These are phyloP conservation scores for Hansenula anomala DNA, from an alignment of 1,139 yeast species.

Conservation along the genomic window DNA sequence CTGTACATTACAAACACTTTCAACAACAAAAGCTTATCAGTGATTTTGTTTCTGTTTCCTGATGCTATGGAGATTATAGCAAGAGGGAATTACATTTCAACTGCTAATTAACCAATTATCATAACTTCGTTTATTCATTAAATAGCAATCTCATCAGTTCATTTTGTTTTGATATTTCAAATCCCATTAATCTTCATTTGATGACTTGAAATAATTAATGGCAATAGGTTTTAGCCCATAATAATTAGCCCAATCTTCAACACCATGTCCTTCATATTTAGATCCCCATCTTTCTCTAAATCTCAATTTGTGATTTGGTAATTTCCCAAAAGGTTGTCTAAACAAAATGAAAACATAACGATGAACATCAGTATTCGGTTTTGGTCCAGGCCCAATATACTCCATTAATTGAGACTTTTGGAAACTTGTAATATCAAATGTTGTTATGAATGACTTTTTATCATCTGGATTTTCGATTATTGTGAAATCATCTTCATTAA, in stretches of 20 bases:
- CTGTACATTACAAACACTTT: too few relatives aligned
- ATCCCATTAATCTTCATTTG: conserved; percentile 40
- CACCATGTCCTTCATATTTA: conserved; percentile 70
- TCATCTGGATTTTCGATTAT: background rate
- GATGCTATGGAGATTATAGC: too few relatives aligned
- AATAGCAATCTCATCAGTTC: background rate
- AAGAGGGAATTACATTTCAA: too few relatives aligned
- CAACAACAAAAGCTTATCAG: too few relatives aligned
- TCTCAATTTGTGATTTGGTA: conserved; percentile 17
- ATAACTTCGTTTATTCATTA: too few relatives aligned
- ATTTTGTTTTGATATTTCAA: too few relatives aligned
- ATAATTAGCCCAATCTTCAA: conserved; percentile 65
- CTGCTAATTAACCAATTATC: too few relatives aligned
- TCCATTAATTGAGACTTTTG: conserved; percentile 28
- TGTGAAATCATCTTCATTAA: conserved; percentile 6
- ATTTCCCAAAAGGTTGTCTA: conserved; percentile 46
- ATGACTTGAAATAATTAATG: conserved; percentile 76
- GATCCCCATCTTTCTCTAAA: conserved; percentile 88
- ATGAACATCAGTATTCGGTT: conserved; percentile 54
- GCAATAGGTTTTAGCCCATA: conserved; percentile 65
- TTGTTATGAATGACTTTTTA: conserved; percentile 5
- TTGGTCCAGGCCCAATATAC: conserved; percentile 83
- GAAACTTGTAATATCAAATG: conserved; percentile 14
- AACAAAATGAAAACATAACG: conserved; percentile 73
- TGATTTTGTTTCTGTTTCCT: too few relatives aligned